These are phyloP conservation scores for Raddia distichophylla DNA, from an alignment of 176 grass and related monocot species.

Conservation along the genomic window DNA sequence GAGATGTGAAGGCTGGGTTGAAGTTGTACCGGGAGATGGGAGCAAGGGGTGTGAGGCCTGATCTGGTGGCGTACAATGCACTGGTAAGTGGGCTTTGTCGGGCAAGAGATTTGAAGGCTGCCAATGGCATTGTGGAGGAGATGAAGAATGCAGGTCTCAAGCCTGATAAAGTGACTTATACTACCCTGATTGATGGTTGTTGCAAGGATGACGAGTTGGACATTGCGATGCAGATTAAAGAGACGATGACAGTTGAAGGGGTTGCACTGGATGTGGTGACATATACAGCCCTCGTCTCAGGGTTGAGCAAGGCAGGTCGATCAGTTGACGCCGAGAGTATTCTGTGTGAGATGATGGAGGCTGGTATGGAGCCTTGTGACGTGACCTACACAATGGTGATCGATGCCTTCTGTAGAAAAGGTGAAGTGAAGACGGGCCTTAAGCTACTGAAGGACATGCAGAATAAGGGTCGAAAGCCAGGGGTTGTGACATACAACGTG, in stretches of 20 bases:
- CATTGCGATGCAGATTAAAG: slow-evolving; percentile 56
- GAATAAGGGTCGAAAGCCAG: slow-evolving; percentile 54
- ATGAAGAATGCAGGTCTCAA: slow-evolving; percentile 50
- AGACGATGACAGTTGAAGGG: slow-evolving; percentile 51
- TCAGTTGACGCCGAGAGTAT: slow-evolving; percentile 50
- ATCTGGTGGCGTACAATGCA: slow-evolving; percentile 63
- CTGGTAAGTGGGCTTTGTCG: slow-evolving; percentile 59
- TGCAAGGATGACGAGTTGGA: slow-evolving; percentile 70
- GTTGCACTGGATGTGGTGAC: slow-evolving; percentile 72
- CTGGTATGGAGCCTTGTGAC: slow-evolving; percentile 56
- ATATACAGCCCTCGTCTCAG: slow-evolving; percentile 69
- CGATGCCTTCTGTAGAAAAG: slow-evolving; percentile 73
- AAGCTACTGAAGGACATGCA: slow-evolving; percentile 85
- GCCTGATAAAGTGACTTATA: slow-evolving; percentile 71
- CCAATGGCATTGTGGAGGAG: slow-evolving; percentile 50
- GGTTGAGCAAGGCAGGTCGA: slow-evolving; percentile 56
- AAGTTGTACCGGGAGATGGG: slow-evolving; percentile 55
- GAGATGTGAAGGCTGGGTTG: slow-evolving; percentile 37
- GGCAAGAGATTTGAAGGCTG: slow-evolving; percentile 55
- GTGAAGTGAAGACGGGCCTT: slow-evolving; percentile 73
- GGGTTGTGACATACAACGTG: slow-evolving; percentile 84
- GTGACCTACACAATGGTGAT: slow-evolving; percentile 90
- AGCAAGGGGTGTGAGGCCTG: slow-evolving; percentile 34
- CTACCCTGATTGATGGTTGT: slow-evolving; percentile 69
- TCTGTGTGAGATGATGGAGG: slow-evolving; percentile 63